Evolutionary conservation across 805 yeast species (phyloP), one percentile per base, ranked within the genome.

Genomic region (Candida ortonii): DNA sequence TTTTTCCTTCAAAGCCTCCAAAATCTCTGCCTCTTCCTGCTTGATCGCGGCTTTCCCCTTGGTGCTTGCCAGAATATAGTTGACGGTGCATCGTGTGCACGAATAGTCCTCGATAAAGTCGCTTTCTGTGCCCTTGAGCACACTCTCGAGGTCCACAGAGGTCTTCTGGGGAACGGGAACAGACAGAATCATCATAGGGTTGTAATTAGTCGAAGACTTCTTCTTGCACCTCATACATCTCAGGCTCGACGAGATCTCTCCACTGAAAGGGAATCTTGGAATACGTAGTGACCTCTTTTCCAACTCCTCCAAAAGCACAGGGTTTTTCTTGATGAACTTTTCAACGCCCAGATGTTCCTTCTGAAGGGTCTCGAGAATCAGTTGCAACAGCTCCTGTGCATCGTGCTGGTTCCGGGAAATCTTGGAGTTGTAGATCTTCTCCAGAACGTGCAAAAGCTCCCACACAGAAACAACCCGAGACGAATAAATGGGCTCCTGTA

Each of bases 381-480:
- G 61, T 54, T 87, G 95, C 19, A 90, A 73, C 44, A 93, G 68
- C 52, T 90, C 98, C 50, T 93, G 97, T 0, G 97, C 96, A 62
- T 90, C 98, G 52, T 90, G 95, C 57, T 93, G 98, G 28, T 75
- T 76, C 22, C 83, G 65, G 2, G 95, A 80, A 17, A 93, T 80
- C 44, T 75, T 77, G 3, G 89, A 79, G 36, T 78, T 73, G 61
- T 80, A 84, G 11, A 84, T 78, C 7, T 57, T 59, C 52, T 90
- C 97, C 32, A 93, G 61, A 8, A 76, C 80, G 33, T 72, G 80
- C 13, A 90, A 62, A 30, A 89, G 72, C 1, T 85, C 80, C 89
- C 95, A 82, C 1, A 86, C 88, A 0, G 89, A 77, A 5, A 80
- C 61, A 7, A 79, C 69, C 35, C 73, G 67, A 1, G 79, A 58